A percentile compares a stretch with the other conserved stretches of the same genome.
Evolutionary conservation across 2,329 filamentous ascomycete species (phyloP).

Genomic region (Aureobasidium uvarum): DNA sequence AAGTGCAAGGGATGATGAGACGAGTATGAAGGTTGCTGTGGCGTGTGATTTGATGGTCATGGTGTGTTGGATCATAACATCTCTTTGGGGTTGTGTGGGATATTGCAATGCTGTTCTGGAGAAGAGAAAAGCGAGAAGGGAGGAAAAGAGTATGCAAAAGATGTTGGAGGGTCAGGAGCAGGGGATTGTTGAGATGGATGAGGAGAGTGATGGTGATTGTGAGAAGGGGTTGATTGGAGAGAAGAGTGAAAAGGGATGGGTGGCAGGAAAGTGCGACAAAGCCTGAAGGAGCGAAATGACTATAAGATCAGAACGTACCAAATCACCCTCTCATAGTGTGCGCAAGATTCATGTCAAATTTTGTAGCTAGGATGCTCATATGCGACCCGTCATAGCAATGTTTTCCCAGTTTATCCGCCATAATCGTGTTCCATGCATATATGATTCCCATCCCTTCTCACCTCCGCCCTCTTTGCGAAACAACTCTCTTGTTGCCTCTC

Average conservation of each 20-base stretch:
- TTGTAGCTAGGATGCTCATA: neutral
- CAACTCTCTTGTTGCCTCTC: neutral
- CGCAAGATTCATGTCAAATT: neutral
- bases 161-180: neutral
- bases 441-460: neutral
- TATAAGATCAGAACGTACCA: neutral
- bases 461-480: neutral
- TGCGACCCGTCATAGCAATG: neutral
- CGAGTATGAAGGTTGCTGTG: neutral
- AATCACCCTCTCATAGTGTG: neutral
- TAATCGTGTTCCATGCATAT: neutral
- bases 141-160: neutral
- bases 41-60: neutral
- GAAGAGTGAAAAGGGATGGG: neutral
- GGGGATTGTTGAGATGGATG: neutral
- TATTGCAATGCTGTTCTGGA: neutral
- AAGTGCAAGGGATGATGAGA: too few species aligned
- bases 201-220: neutral
- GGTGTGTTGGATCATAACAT: neutral
- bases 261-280: neutral
- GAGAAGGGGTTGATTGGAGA: neutral
- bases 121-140: too few species aligned
- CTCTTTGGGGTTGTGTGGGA: neutral
- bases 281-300: too few species aligned
- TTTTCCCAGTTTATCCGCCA: neutral